Evolutionary conservation across 2,329 filamentous ascomycete species (phyloP).

Genomic region (Rasamsonia emersonii): DNA sequence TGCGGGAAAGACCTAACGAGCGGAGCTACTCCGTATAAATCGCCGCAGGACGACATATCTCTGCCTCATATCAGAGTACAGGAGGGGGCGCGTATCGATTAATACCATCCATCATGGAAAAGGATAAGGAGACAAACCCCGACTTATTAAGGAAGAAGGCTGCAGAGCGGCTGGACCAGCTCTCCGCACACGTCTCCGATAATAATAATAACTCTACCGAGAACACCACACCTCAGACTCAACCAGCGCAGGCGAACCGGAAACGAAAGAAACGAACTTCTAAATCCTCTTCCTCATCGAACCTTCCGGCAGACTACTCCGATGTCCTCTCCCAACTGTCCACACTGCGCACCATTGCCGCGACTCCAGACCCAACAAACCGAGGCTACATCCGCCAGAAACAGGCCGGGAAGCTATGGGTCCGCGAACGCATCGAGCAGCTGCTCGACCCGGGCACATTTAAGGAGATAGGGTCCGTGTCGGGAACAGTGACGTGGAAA

Average conservation of each 20-base stretch:
- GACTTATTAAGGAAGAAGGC: slow-evolving; percentile 19
- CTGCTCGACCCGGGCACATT: slow-evolving; percentile 51
- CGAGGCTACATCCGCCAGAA: slow-evolving; percentile 56
- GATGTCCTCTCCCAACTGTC: slow-evolving; percentile 53
- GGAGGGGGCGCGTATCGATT: too few relatives aligned
- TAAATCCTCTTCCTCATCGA: slow-evolving; percentile 15
- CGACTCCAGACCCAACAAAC: slow-evolving; percentile 45
- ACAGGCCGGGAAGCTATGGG: slow-evolving; percentile 57
- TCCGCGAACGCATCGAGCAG: slow-evolving; percentile 51
- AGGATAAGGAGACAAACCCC: slow-evolving; percentile 5
- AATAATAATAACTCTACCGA: slow-evolving; percentile 8
- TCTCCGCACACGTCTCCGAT: slow-evolving; percentile 36
- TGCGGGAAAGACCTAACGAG: too few relatives aligned
- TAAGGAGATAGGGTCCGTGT: slow-evolving; percentile 52
- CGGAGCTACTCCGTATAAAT: too few relatives aligned
- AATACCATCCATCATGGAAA: too few relatives aligned
- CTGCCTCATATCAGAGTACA: too few relatives aligned
- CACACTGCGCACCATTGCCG: slow-evolving; percentile 44
- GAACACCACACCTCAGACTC: too few relatives aligned
- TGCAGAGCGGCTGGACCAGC: slow-evolving; percentile 39
- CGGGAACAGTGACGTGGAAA: slow-evolving; percentile 52
- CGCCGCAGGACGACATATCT: too few relatives aligned
- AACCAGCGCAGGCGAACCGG: too few relatives aligned
- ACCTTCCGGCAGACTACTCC: slow-evolving; percentile 52
- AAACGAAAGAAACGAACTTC: slow-evolving; percentile 26